phyloP scores from a whole-genome alignment of 1,284 basidiomycete genomes.

The Stereum hirsutum region DNA sequence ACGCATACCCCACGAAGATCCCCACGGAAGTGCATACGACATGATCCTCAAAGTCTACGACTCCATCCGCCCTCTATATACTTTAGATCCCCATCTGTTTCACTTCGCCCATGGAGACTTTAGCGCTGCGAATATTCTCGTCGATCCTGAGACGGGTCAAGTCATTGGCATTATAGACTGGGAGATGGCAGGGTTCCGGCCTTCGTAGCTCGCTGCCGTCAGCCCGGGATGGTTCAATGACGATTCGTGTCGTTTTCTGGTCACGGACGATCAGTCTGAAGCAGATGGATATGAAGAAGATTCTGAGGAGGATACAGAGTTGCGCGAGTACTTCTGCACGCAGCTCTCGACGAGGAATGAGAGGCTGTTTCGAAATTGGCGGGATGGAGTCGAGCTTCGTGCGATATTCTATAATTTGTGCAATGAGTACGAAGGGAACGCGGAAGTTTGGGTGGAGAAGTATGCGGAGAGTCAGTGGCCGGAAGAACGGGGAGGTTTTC shows the following conservation, averaged over 20 bases:
- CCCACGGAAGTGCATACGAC: not conserved
- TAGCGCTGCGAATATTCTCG: not conserved
- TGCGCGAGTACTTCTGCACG: not conserved
- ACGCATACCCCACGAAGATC: not conserved
- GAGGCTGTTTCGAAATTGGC: not conserved
- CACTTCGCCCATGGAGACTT: not conserved
- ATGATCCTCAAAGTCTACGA: not conserved
- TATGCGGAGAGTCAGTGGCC: not conserved
- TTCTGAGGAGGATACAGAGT: not conserved
- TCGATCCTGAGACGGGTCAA: not conserved
- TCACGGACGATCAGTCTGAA: not conserved
- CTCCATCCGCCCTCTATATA: not conserved
- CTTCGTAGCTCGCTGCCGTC: not conserved
- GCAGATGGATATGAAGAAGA: not conserved
- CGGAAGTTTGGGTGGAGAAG: not conserved
- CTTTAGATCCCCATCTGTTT: not conserved
- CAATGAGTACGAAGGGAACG: not conserved
- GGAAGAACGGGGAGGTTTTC: not conserved
- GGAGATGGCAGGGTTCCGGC: not conserved
- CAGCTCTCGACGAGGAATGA: not conserved
- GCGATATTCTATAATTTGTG: not conserved
- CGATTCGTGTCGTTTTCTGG: not conserved
- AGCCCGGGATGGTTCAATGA: not conserved
- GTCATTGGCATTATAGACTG: not conserved
- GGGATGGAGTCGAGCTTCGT: not conserved